Base-by-base conservation (phyloP, 441 rosid species). In the Viola pubescens region DNA sequence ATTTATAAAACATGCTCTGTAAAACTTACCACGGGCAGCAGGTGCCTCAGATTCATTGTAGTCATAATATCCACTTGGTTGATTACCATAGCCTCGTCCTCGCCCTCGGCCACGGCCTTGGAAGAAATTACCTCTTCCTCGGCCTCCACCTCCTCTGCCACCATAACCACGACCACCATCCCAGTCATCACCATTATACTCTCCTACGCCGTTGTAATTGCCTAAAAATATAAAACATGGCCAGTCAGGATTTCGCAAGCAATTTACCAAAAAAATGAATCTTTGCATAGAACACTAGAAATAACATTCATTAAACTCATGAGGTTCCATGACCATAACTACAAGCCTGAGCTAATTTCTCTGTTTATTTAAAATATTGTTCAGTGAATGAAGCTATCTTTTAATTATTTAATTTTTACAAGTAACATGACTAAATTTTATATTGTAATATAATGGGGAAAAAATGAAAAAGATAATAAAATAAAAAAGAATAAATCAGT, bases 41-140 rank as follows among this genome's bases (percentile, higher is more conserved):
- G 60, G 40, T 13, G 66, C 59, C 11, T 60, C 72, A 19, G 26
- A 19, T 19, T 62, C 72, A 39, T 60, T 66, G 57, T 70, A 70
- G 46, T 56, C 70, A 19, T 69, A 44, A 52, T 70, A 69, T 34
- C 74, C 71, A 52, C 76, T 61, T 37, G 66, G 56, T 56, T 63
- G 69, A 39, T 72, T 63, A 56, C 69, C 64, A 48, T 60, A 59
- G 13, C 77, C 75, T 60, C 77, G 54, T 44, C 70, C 77, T 16
- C 43, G 74, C 9, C 80, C 77, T 8, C 64, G 60, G 37, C 61
- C 51, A 59, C 55, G 50, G 39, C 42, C 66, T 19, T 1, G 26
- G 26, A 19, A 19, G 26, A 19, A 19, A 19, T 19, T 19, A 19
- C 68, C 67, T 58, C 73, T 70, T 50, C 73, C 70, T 53, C 66